Evolutionary conservation across 768 basidiomycete genomes (phyloP), one percentile per base, ranked within the genome.

Genomic region (Kwoniella heveanensis): DNA sequence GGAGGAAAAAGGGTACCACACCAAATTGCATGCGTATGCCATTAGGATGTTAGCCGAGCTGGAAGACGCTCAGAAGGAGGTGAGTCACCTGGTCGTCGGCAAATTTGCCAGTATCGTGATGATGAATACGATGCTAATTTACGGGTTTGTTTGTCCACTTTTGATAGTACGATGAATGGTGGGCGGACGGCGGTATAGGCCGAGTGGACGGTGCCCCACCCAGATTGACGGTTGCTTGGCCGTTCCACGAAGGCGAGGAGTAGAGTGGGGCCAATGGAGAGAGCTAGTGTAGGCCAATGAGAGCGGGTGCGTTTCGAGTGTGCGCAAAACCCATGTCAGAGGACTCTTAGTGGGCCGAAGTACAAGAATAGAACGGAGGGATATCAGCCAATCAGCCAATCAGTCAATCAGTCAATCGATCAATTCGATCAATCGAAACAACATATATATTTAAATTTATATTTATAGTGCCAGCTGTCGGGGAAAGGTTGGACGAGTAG

Each of bases 11-110:
- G 77, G 73, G 26, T 80, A 80, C 57, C 71, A 76, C 53, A 65
- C 60, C 54, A 72, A 71, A 53, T 62, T 76, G 46, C 79, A 80
- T 62, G 74, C 77, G 48, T 80, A 80, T 57, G 73, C 73, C 17
- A 77, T 80, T 25, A 67, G 79, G 57, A 78, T 78, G 77, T 60
- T 80, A 63, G 76, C 77, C 30, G 79, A 80, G 62, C 57, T 80
- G 24, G 79, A 80, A 55, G 75, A 80, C 66, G 79, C 77, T 12
- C 79, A 78, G 68, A 72, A 76, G 64, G 79, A 80, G 72, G 77
- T 77, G 53, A 72, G 77, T 67, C 4, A 21, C n/a, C n/a, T n/a
- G n/a, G n/a, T n/a, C n/a, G n/a, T n/a, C n/a, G n/a, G n/a, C n/a
- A n/a, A n/a, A n/a, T n/a, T n/a, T n/a, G n/a, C n/a, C n/a, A n/a